Evolutionary conservation across 2,329 filamentous ascomycete species (phyloP), one percentile per base, ranked within the genome.

Genomic region (Nothopassalora personata): DNA sequence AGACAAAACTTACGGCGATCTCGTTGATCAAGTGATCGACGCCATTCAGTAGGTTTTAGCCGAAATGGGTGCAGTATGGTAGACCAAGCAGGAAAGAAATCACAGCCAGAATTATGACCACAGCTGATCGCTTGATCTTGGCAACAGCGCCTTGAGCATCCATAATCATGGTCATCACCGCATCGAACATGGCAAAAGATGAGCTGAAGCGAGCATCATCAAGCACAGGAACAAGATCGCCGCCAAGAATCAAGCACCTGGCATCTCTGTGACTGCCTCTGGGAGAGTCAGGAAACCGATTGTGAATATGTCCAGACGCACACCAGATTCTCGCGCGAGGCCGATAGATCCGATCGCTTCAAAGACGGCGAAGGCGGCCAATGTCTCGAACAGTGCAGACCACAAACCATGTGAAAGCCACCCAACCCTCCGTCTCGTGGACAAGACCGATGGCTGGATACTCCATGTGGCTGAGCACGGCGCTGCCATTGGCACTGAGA

Each of bases 361-460:
- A 58, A 83, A 85, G 0, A 84, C 73, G 0, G 76, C 76, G 56
- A 80, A 78, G 1, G 76, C 77, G 2, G 76, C 76, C 31, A 79
- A 76, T 28, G 81, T 82, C 61, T 85, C 83, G 52, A 84, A 84
- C 0, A 83, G 66, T 0, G 81, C 78, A 84, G 64, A 85, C 78
- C 0, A 84, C 69, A 66, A 85, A 82, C 81, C 82, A 83, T 59
- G 81, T 79, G 64, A 85, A 85, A 18, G 77, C 75, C 45, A 76
- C 79, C 83, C 82, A 85, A 10, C 79, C 82, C 2, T 83, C 81
- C 0, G 81, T 84, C 66, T 85, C 83, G 5, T 80, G 81, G 8
- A 84, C 71, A 2, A 85, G 67, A 0, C 67, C 73, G 6, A 75
- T 70, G 0, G 75, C 75, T 0, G 78, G 77, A 62, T 84, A 85